Conservation (phyloP, 169 alveolate species). For the Toxoplasma gondii region DNA sequence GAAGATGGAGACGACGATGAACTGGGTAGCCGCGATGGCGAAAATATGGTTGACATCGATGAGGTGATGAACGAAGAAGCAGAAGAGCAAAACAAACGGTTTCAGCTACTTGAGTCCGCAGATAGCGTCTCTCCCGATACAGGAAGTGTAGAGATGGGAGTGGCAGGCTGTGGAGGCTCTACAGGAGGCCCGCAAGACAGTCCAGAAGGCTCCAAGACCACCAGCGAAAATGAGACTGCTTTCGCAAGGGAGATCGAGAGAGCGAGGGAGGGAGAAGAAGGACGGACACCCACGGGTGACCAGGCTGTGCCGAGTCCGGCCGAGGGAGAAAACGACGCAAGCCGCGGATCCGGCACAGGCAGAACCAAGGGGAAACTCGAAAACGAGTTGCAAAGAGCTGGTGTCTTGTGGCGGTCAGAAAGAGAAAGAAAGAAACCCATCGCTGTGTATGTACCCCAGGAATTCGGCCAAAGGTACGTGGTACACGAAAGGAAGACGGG, state of each 20-base stretch:
- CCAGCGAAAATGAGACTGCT: background rate
- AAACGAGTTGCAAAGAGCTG: conserved; percentile 65
- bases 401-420: conserved; percentile 67
- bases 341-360: background rate
- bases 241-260: background rate
- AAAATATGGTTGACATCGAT: conserved; percentile 73
- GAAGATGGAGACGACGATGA: conserved; percentile 55
- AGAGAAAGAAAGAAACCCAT: conserved; percentile 67
- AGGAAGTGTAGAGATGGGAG: background rate
- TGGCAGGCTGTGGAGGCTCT: conserved; percentile 42
- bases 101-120: conserved; percentile 48
- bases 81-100: conserved; percentile 50
- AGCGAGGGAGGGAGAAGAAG: conserved; percentile 32
- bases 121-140: conserved; percentile 37
- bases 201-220: background rate
- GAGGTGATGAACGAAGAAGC: conserved; percentile 79
- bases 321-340: background rate
- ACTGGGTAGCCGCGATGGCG: conserved; percentile 73
- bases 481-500: background rate
- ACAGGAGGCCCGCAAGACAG: conserved; percentile 45
- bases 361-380: conserved; percentile 59
- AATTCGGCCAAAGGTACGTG: conserved; percentile 65
- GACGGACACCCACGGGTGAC: background rate
- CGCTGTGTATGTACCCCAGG: conserved; percentile 68
- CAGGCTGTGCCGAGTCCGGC: background rate